These are phyloP conservation scores for Yarrowia keelungensis DNA, from an alignment of 805 yeast species.

Conservation along the genomic window DNA sequence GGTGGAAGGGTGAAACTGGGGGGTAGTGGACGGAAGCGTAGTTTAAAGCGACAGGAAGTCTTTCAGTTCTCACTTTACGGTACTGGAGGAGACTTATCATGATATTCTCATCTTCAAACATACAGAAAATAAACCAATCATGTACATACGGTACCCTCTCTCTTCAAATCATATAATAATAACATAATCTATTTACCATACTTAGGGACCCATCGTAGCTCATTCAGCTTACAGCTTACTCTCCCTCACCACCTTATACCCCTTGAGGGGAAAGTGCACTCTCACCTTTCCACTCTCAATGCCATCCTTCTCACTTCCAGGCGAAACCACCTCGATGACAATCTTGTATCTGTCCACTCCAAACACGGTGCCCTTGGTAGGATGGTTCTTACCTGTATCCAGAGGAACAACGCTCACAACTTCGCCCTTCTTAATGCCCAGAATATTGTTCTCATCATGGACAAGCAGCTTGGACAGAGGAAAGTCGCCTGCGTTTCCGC, in stretches of 20 bases:
- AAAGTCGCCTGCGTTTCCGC: slow-evolving; percentile 31
- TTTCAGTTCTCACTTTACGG: too few relatives aligned
- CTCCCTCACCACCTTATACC: slow-evolving; percentile 26
- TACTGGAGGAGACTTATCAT: too few relatives aligned
- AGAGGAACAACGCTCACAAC: slow-evolving; percentile 28
- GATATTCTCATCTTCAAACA: too few relatives aligned
- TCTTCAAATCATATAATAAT: too few relatives aligned
- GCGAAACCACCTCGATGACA: slow-evolving; percentile 36
- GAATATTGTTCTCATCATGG: slow-evolving; percentile 30
- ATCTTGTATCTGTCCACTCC: slow-evolving; percentile 32
- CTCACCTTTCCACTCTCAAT: slow-evolving; percentile 22
- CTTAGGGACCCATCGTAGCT: not conserved
- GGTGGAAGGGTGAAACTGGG: too few relatives aligned
- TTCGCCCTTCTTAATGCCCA: slow-evolving; percentile 17
- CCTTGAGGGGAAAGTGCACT: slow-evolving; percentile 36
- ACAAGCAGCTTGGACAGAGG: slow-evolving; percentile 31
- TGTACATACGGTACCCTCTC: too few relatives aligned
- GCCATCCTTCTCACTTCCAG: slow-evolving; percentile 24
- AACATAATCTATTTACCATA: not conserved
- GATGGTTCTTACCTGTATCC: slow-evolving; percentile 35
- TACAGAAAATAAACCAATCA: too few relatives aligned
- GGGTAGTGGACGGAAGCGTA: too few relatives aligned
- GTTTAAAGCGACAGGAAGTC: too few relatives aligned
- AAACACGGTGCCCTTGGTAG: slow-evolving; percentile 29
- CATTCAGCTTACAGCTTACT: slow-evolving; percentile 3